These are phyloP conservation scores for Lippia alba DNA, from an alignment of 305 asterid genomes.

Conservation along the genomic window DNA sequence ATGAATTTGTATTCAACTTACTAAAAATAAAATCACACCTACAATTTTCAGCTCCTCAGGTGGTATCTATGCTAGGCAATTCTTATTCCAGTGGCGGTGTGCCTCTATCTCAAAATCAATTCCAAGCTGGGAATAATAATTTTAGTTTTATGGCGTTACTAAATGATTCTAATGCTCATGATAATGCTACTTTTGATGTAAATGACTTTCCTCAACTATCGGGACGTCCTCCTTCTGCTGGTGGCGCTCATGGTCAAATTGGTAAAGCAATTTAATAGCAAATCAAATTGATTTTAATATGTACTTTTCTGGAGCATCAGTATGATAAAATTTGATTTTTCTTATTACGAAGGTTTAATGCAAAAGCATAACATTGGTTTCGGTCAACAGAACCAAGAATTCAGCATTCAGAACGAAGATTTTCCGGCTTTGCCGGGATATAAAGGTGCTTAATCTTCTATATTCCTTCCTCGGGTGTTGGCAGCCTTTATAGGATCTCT, in stretches of 20 bases:
- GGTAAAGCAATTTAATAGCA: constrained; percentile 44
- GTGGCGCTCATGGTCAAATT: constrained; percentile 81
- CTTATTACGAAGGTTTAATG: constrained; percentile 64
- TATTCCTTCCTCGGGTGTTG: too few species aligned
- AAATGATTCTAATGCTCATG: constrained; percentile 69
- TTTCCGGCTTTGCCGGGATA: constrained; percentile 92
- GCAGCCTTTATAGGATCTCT: too few species aligned
- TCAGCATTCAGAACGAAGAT: constrained; percentile 90
- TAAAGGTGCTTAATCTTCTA: constrained; percentile 55
- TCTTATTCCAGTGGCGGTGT: constrained; percentile 73
- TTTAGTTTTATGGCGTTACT: constrained; percentile 69
- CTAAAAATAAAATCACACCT: constrained; percentile 38
- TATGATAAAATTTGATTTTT: constrained; percentile 24
- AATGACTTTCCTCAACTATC: constrained; percentile 87
- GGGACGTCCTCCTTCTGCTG: constrained; percentile 77
- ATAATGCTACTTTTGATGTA: constrained; percentile 68
- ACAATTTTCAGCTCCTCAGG: constrained; percentile 78
- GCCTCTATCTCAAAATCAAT: constrained; percentile 77
- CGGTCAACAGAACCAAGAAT: constrained; percentile 84
- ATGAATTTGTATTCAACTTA: constrained; percentile 10
- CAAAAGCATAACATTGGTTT: constrained; percentile 81
- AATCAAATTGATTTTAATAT: constrained; percentile 12
- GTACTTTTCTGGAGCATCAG: constrained; percentile 19
- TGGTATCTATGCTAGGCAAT: constrained; percentile 76
- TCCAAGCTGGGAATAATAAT: constrained; percentile 71